Base-by-base conservation (phyloP, 805 yeast genomes). In the Wickerhamomyces strasburgensis region DNA sequence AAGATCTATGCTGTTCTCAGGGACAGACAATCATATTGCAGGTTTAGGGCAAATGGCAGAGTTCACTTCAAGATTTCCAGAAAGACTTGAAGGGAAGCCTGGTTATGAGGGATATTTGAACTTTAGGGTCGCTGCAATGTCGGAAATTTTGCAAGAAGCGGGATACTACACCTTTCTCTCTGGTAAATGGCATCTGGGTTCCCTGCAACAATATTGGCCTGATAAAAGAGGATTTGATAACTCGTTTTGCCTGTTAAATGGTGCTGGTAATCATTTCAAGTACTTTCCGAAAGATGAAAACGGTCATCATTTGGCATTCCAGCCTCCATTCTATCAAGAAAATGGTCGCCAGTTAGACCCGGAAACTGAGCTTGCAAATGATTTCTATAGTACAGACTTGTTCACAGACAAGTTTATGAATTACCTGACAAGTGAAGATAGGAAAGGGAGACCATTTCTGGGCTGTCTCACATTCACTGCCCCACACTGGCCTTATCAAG, bases 401-500 rank as follows among this genome's bases (percentile, higher is more conserved):
- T 74, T 63, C 51, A 72, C 77, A 11, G 64, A 63, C 34, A 68
- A 62, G 42, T 65, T 62, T 10, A 40, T 73, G 28, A 68, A 64
- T 19, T 65, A 55, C 29, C 49, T 69, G 37, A 28, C 44, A 8
- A 48, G 55, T 33, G 45, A 51, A 7, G 45, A 52, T 11, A 56
- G 73, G 33, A 46, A 48, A 5, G 71, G 59, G n/a, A 58, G 70
- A 46, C 82, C 82, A 8, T 76, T 72, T 43, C 71, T 75, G 39
- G 75, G 77, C 4, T 54, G 62, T 17, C 57, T 77, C 39, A 76
- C 81, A 6, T 75, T 72, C 47, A 74, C 80, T 5, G 82, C 83
- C 2, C 83, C 82, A 3, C 82, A 76, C 49, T 77, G 83, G 82
- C 83, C 83, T 9, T 65, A 67, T 47, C 82, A 76, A 53, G 82